Evolutionary conservation across 1,139 yeast species (phyloP), one percentile per base, ranked within the genome.

Genomic region (Magnusiomyces ingens): DNA sequence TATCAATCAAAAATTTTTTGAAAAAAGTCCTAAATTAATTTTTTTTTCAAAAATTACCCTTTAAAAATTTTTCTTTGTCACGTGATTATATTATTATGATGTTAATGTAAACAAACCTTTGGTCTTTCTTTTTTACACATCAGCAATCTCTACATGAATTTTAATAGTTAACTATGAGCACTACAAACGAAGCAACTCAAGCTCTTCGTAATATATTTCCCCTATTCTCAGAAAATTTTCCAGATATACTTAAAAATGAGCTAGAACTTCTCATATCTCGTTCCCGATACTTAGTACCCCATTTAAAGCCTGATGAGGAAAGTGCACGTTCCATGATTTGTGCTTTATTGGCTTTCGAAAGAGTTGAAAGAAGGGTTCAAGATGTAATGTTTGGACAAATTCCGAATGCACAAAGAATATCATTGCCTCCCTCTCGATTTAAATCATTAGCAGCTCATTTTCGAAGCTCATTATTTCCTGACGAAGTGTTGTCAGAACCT

Each of bases 291-390:
- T 55, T 55, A 41, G 52, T 63, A 38, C 36, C 52, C 11, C 52
- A 55, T 2, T 53, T 69, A 44, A 62, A 62, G 32, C 63, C 70
- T 1, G 58, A 55, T 4, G 70, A 67, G 51, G 71, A 68, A 50
- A 59, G 67, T 1, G 72, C 71, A 1, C 55, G 72, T 5, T 45
- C 58, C 15, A 60, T 60, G 36, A 38, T 69, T 3, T 66, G 71
- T 56, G 65, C 66, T 13, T 63, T 62, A 12, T 48, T 69, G 37
- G 72, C 73, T 3, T 57, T 62, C 18, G 71, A 68, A 50, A 50
- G 53, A 47, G 57, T 64, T 17, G 52, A 49, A n/a, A 52, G 61
- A 13, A 54, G 58, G 1, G 53, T 62, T 22, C 35, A 19, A 21
- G 49, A 38, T 3, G n/a, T 8, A 17, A 47, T 47, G 49, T 8